phyloP scores from a whole-genome alignment of 176 grass and related monocot genomes.

The Cenchrus fungigraminus region DNA sequence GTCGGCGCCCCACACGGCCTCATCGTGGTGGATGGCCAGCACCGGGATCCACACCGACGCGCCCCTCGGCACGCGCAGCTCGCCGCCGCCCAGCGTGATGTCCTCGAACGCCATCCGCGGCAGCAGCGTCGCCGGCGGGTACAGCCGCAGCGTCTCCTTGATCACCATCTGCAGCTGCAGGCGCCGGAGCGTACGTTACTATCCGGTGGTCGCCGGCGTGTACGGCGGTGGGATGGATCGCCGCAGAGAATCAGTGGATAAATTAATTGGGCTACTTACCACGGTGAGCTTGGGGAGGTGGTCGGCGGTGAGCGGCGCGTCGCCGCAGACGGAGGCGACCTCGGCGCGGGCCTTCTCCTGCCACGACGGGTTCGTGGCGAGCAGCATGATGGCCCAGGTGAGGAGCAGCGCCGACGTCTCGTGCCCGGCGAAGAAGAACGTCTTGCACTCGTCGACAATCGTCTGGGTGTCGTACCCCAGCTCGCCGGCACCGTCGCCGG shows the following conservation, averaged over 20 bases:
- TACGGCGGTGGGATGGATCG: neutral
- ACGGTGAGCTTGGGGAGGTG: conserved; percentile 77
- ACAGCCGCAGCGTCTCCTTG: conserved; percentile 85
- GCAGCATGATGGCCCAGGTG: conserved; percentile 88
- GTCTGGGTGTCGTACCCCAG: conserved; percentile 65
- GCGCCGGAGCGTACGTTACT: neutral
- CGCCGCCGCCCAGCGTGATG: conserved; percentile 59
- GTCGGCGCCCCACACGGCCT: conserved; percentile 71
- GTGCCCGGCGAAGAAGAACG: conserved; percentile 96
- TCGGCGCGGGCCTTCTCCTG: conserved; percentile 83
- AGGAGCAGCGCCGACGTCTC: conserved; percentile 93
- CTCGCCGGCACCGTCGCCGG: neutral
- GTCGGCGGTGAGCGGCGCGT: conserved; percentile 49
- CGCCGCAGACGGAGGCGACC: conserved; percentile 61
- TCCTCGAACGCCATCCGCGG: conserved; percentile 95
- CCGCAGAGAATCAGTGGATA: neutral
- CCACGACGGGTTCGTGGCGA: conserved; percentile 77
- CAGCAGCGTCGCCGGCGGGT: conserved; percentile 90
- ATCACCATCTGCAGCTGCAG: conserved; percentile 94
- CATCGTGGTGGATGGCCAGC: conserved; percentile 90
- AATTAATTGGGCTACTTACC: conserved; percentile 33
- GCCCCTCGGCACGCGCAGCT: conserved; percentile 73
- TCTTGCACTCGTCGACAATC: conserved; percentile 97
- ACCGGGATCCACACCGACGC: conserved; percentile 92
- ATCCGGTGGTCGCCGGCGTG: neutral